Conservation (phyloP, 768 basidiomycete species). For the Termitomyces heimii region DNA sequence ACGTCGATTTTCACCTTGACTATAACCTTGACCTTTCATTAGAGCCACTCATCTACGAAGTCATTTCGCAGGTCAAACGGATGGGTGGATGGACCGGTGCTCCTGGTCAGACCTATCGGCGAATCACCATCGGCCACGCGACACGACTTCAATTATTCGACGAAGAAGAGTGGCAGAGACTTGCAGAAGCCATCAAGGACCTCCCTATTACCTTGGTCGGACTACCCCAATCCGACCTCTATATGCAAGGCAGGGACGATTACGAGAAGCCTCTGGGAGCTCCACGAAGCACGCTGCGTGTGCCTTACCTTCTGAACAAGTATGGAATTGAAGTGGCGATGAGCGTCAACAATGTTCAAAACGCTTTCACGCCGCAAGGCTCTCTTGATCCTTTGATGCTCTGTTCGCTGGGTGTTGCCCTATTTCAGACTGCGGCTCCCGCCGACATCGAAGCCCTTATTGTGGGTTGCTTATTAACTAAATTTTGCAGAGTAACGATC, state of each 20-base stretch:
- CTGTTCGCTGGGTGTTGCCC: slow-evolving; percentile 49
- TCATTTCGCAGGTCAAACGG: slow-evolving; percentile 35
- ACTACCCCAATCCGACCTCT: slow-evolving; percentile 60
- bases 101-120: slow-evolving; percentile 20
- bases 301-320: slow-evolving; percentile 38
- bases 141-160: slow-evolving; percentile 52
- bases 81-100: slow-evolving; percentile 12
- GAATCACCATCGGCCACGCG: slow-evolving; percentile 55
- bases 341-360: slow-evolving; percentile 61
- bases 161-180: slow-evolving; percentile 36
- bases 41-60: slow-evolving; percentile 51
- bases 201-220: slow-evolving; percentile 51
- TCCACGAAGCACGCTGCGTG: slow-evolving; percentile 50
- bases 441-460: slow-evolving; percentile 39
- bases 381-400: slow-evolving; percentile 55
- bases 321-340: slow-evolving; percentile 46
- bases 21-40: slow-evolving; percentile 50
- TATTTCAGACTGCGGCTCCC: slow-evolving; percentile 53
- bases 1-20: slow-evolving; percentile 64
- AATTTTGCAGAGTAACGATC: neutral
- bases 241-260: slow-evolving; percentile 54
- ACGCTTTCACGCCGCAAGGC: slow-evolving; percentile 67
- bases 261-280: slow-evolving; percentile 30
- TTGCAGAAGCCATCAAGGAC: slow-evolving; percentile 31
- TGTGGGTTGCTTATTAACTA: slow-evolving; percentile 22